These are phyloP conservation scores for Rutstroemia sp. DNA, from an alignment of 2,329 filamentous ascomycete genomes.

Conservation along the genomic window DNA sequence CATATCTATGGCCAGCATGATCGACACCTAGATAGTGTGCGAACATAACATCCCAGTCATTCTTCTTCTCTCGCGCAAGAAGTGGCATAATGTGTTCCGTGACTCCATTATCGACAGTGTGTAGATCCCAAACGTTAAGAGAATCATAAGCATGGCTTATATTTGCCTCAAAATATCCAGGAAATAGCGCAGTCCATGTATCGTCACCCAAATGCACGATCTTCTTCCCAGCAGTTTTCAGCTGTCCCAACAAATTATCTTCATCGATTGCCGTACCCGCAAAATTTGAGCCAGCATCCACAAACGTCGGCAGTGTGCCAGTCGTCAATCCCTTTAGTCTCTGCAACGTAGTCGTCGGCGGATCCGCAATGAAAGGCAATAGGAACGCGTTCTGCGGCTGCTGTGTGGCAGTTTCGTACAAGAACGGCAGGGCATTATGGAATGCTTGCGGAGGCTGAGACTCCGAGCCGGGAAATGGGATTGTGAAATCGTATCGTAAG, in stretches of 20 bases:
- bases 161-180: conserved; percentile 82
- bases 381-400: conserved; percentile 79
- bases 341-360: conserved; percentile 88
- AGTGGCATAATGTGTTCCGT: conserved; percentile 85
- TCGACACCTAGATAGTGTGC: conserved; percentile 93
- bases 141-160: conserved; percentile 89
- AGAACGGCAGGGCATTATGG: conserved; percentile 79
- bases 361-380: conserved; percentile 92
- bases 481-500: conserved; percentile 91
- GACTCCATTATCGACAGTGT: conserved; percentile 94
- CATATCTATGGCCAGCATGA: conserved; percentile 93
- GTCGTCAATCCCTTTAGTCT: conserved; percentile 90
- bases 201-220: conserved; percentile 96
- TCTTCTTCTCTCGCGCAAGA: conserved; percentile 54
- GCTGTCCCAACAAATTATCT: conserved; percentile 66
- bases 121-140: conserved; percentile 96
- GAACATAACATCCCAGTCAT: conserved; percentile 87
- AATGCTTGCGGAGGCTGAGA: conserved; percentile 47
- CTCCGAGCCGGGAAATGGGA: conserved; percentile 52
- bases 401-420: conserved; percentile 73
- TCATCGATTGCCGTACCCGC: conserved; percentile 93
- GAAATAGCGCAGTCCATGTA: conserved; percentile 91
- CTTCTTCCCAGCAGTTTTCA: conserved; percentile 59
- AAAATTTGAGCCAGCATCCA: conserved; percentile 92
- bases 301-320: conserved; percentile 87